Conservation (phyloP, 805 yeast genomes). For the Saitoella complicata region DNA sequence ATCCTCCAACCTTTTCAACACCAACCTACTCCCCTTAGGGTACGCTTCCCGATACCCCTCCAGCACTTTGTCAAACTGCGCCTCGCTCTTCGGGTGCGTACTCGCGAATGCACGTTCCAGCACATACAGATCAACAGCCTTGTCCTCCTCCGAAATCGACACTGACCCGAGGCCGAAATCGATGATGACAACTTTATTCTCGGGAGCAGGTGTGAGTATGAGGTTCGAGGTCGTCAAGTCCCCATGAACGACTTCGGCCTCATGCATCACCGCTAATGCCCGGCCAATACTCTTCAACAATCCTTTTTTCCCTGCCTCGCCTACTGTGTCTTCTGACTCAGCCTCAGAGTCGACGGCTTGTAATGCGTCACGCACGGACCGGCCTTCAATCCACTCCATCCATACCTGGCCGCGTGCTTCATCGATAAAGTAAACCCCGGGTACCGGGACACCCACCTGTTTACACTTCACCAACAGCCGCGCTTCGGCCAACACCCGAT, state of each 20-base stretch:
- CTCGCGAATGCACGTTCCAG: constrained; percentile 80
- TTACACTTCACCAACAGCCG: constrained; percentile 48
- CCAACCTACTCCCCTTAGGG: constrained; percentile 28
- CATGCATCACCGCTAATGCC: constrained; percentile 55
- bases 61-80: constrained; percentile 10
- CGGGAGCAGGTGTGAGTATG: constrained; percentile 27
- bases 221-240: constrained; percentile 86
- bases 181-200: constrained; percentile 41
- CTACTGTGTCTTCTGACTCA: not conserved
- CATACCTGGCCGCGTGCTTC: constrained; percentile 63
- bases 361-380: constrained; percentile 11
- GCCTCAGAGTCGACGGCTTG: constrained; percentile 18
- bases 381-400: constrained; percentile 66
- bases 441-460: constrained; percentile 43
- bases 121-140: constrained; percentile 93
- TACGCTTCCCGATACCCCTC: constrained; percentile 7
- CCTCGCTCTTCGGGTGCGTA: constrained; percentile 67
- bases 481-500: constrained; percentile 72
- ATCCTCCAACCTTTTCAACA: constrained; percentile 51
- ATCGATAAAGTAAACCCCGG: constrained; percentile 62
- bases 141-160: constrained; percentile 67
- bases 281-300: constrained; percentile 34
- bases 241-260: constrained; percentile 73
- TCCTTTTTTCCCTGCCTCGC: constrained; percentile 10
- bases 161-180: constrained; percentile 84